phyloP scores from a whole-genome alignment of 495 filamentous ascomycete species.

The Echria macrotheca region DNA sequence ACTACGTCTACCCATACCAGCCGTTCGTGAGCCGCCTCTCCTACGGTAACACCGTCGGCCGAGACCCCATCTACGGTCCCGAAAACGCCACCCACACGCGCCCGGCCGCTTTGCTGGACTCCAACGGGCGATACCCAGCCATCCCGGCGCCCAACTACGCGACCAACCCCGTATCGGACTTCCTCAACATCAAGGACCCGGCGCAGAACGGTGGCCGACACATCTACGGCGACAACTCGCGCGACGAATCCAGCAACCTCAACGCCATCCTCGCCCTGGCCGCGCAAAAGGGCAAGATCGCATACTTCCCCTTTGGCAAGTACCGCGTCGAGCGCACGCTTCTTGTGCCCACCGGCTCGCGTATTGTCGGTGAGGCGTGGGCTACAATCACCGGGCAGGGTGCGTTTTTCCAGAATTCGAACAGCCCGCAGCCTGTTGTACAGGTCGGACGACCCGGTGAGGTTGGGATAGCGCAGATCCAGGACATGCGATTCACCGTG shows the following conservation, averaged over 20 bases:
- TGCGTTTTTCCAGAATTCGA: slow-evolving; percentile 44
- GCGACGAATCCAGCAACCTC: slow-evolving; percentile 34
- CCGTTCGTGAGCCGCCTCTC: slow-evolving; percentile 29
- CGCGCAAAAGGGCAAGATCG: slow-evolving; percentile 33
- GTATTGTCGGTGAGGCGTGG: slow-evolving; percentile 45
- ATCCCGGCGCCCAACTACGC: slow-evolving; percentile 37
- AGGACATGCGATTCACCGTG: slow-evolving; percentile 50
- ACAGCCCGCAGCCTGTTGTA: slow-evolving; percentile 52
- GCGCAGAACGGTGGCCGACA: slow-evolving; percentile 36
- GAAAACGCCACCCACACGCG: slow-evolving; percentile 32
- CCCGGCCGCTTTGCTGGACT: slow-evolving; percentile 26
- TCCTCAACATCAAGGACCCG: slow-evolving; percentile 42
- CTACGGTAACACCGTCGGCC: slow-evolving; percentile 53
- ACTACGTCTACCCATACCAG: slow-evolving; percentile 19
- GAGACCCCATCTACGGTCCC: slow-evolving; percentile 54
- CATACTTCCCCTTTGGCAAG: slow-evolving; percentile 44
- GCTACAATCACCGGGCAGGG: slow-evolving; percentile 46
- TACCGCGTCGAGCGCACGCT: slow-evolving; percentile 45
- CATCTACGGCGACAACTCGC: slow-evolving; percentile 32
- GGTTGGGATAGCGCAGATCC: slow-evolving; percentile 52
- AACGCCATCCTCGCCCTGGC: slow-evolving; percentile 35
- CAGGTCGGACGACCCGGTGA: slow-evolving; percentile 52
- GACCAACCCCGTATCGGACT: slow-evolving; percentile 25
- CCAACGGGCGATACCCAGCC: slow-evolving; percentile 28
- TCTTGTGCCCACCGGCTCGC: slow-evolving; percentile 51